Percentiles rank a stretch among this genome's conserved stretches.
These are phyloP conservation scores for Camelina neglecta DNA, from an alignment of 345 rosid genomes.

Conservation along the genomic window DNA sequence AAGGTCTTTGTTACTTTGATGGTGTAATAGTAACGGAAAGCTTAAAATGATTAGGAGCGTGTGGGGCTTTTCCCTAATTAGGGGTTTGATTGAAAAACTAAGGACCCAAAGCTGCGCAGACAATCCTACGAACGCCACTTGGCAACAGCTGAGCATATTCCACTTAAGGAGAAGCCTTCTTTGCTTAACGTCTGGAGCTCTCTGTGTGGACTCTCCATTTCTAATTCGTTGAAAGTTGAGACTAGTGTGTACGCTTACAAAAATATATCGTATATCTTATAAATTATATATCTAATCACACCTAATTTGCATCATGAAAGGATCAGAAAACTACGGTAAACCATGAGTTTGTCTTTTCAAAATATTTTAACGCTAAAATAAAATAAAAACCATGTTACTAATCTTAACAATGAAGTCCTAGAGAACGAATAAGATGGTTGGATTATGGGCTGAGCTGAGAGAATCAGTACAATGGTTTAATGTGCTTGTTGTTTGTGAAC, in stretches of 20 bases:
- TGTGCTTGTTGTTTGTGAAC: not conserved
- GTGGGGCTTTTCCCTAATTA: constrained; percentile 36
- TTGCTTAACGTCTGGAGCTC: constrained; percentile 10
- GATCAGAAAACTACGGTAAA: not conserved
- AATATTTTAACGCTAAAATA: not conserved
- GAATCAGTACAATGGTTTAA: not conserved
- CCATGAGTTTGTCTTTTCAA: not conserved
- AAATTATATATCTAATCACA: not conserved
- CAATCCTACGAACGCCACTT: constrained; percentile 26
- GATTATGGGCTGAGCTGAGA: not conserved
- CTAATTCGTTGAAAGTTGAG: not conserved
- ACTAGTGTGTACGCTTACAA: not conserved
- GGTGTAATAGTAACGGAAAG: constrained; percentile 33
- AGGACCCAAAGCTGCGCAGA: constrained; percentile 22
- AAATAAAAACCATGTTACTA: not conserved
- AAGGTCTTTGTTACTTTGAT: constrained; percentile 20
- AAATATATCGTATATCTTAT: not conserved
- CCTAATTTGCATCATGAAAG: not conserved
- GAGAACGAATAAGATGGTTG: not conserved
- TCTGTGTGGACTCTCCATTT: not conserved
- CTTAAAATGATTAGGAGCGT: constrained; percentile 41
- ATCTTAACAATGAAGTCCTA: not conserved
- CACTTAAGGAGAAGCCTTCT: not conserved
- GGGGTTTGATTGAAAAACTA: constrained; percentile 10
- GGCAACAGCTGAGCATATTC: constrained; percentile 17